Evolutionary conservation across 805 yeast species (phyloP).

Genomic region (Spathaspora passalidarum): DNA sequence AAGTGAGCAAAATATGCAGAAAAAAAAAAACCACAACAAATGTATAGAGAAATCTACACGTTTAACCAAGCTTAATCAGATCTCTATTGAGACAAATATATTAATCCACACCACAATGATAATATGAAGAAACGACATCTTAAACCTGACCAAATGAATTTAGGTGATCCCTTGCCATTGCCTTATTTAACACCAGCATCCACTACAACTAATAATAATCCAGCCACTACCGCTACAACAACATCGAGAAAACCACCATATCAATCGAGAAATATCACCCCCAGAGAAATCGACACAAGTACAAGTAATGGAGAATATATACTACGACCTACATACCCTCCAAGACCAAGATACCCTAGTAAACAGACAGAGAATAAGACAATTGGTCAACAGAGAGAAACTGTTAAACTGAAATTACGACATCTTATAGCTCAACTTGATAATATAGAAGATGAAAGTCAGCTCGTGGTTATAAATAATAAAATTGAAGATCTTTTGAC

Average conservation of each 20-base stretch:
- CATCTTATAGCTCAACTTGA: no score
- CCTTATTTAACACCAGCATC: constrained; percentile 22
- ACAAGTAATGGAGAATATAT: not conserved
- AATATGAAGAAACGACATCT: constrained; percentile 11
- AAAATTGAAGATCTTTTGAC: not conserved
- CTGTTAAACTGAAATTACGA: not conserved
- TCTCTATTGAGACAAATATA: not conserved
- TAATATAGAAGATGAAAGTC: not conserved
- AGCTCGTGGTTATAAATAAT: not conserved
- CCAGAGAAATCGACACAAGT: not conserved
- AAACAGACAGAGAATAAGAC: no score
- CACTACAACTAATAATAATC: not conserved
- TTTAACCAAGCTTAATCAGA: not conserved
- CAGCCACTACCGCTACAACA: not conserved
- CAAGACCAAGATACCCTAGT: not conserved
- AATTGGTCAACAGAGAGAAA: not conserved
- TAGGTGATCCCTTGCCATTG: constrained; percentile 37
- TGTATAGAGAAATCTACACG: not conserved
- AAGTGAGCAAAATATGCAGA: not conserved
- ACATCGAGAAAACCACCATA: not conserved
- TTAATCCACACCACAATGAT: constrained; percentile 4
- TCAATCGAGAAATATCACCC: not conserved
- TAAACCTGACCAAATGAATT: constrained; percentile 8
- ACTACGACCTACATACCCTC: not conserved
- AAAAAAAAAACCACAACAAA: not conserved